Evolutionary conservation across 257 asterid genomes (phyloP), one percentile per base, ranked within the genome.

Genomic region (Cordia subcordata): DNA sequence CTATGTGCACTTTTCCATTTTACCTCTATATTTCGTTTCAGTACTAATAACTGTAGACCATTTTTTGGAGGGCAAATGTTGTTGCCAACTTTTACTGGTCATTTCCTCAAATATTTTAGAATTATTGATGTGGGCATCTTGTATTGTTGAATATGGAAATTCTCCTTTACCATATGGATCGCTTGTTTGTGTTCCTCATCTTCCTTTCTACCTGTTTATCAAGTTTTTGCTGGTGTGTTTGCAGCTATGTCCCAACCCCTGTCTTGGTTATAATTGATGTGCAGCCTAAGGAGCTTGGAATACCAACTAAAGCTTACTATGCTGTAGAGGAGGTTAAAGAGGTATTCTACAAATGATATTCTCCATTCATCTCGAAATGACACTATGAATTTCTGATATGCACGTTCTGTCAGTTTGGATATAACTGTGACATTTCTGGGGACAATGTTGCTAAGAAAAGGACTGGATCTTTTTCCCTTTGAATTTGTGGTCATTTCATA

Each of bases 281-380:
- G 37, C 91, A 87, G 69, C 96, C 98, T 12, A 80, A 80, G 68
- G 98, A 90, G 75, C 83, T 83, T 11, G 98, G 98, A 61, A 90
- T 90, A 58, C 98, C 98, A 45, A 81, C 91, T 62, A 90, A 90
- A 81, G 98, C 98, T 37, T 90, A 90, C 80, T 90, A 85, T 66
- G 96, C 98, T 12, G 94, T 90, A 37, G 98, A 90, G 79, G 98
- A 90, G 77, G 98, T 90, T 65, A 90, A 90, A 78, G 98, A 87
- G 94, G 97, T 90, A 72, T 27, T 3, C 3, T 1, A 27, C 3
- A 27, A 27, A 1, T 27, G 35, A n/a, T n/a, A n/a, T n/a, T n/a
- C n/a, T n/a, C n/a, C 35, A 27, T 27, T 27, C 35, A 27, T 27
- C 35, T 27, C 35, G 35, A 27, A 27, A 6, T 27, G 6, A 27